Percentiles rank a stretch among this genome's conserved stretches.
These are phyloP conservation scores for Ceratopteris richardii DNA, from an alignment of 75 land plant genomes.

Conservation along the genomic window DNA sequence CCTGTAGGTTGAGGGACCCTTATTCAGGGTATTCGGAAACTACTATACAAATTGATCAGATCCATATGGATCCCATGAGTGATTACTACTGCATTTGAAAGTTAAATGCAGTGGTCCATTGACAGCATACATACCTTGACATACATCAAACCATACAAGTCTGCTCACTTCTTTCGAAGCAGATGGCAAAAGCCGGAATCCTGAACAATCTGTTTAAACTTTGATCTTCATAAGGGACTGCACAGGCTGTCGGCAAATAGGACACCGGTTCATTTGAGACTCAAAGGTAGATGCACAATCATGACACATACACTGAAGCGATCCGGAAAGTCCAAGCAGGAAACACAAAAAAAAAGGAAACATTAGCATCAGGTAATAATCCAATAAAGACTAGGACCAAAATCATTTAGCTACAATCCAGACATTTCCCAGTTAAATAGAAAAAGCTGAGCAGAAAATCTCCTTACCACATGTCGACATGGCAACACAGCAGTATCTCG, in stretches of 20 bases:
- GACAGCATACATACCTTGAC: too few species aligned
- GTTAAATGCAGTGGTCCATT: too few species aligned
- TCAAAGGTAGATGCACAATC: constrained; percentile 72
- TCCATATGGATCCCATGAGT: too few species aligned
- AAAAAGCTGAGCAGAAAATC: not conserved
- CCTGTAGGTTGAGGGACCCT: too few species aligned
- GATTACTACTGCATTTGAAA: too few species aligned
- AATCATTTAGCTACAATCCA: not conserved
- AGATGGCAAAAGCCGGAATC: too few species aligned
- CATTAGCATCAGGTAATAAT: not conserved
- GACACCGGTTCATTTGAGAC: constrained; percentile 71
- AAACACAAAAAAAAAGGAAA: too few species aligned
- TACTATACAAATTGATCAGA: too few species aligned
- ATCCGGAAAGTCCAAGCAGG: too few species aligned
- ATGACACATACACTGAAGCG: constrained; percentile 88
- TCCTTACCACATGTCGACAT: constrained; percentile 86
- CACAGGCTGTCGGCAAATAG: constrained; percentile 77
- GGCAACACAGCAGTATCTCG: constrained; percentile 92
- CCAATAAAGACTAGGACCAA: not conserved
- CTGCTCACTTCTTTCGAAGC: constrained; percentile 1
- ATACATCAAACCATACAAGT: too few species aligned
- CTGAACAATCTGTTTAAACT: too few species aligned
- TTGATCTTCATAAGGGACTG: constrained; percentile 65
- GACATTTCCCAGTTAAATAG: not conserved
- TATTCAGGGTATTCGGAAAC: too few species aligned